These are phyloP conservation scores for Melampsora americana DNA, from an alignment of 1,284 basidiomycete genomes.

Conservation along the genomic window DNA sequence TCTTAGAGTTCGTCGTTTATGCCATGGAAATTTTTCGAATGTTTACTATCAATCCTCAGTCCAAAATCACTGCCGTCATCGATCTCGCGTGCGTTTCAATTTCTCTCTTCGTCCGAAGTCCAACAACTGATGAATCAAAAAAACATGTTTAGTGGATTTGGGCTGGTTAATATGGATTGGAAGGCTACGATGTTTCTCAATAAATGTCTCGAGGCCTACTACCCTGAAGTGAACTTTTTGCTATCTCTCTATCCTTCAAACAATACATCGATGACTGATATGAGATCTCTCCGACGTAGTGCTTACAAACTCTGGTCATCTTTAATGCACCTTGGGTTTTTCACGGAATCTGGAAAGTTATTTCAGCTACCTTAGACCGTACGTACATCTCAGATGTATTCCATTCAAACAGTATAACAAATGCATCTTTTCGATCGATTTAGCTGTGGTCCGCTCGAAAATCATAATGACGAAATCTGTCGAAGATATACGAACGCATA, in stretches of 20 bases:
- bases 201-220: slow-evolving; percentile 33
- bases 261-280: background rate
- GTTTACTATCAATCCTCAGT: slow-evolving; percentile 6
- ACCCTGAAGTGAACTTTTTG: slow-evolving; percentile 32
- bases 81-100: slow-evolving; percentile 24
- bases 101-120: background rate
- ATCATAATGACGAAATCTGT: slow-evolving; percentile 47
- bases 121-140: background rate
- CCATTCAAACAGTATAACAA: too few species aligned
- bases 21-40: slow-evolving; percentile 22
- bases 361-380: slow-evolving; percentile 35
- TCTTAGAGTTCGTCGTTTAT: slow-evolving; percentile 31
- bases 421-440: too few species aligned
- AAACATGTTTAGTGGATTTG: slow-evolving; percentile 19
- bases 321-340: slow-evolving; percentile 42
- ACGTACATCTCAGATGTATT: background rate
- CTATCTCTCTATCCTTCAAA: background rate
- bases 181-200: slow-evolving; percentile 28
- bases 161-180: slow-evolving; percentile 42
- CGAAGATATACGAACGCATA: slow-evolving; percentile 43
- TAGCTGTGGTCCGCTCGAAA: slow-evolving; percentile 42
- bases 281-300: background rate
- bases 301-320: slow-evolving; percentile 23
- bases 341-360: slow-evolving; percentile 35
- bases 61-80: slow-evolving; percentile 14